Percentiles rank a stretch among this genome's conserved stretches.
Evolutionary conservation across 352 stramenopile genomes (phyloP).

Genomic region (Pythium brachiatum): DNA sequence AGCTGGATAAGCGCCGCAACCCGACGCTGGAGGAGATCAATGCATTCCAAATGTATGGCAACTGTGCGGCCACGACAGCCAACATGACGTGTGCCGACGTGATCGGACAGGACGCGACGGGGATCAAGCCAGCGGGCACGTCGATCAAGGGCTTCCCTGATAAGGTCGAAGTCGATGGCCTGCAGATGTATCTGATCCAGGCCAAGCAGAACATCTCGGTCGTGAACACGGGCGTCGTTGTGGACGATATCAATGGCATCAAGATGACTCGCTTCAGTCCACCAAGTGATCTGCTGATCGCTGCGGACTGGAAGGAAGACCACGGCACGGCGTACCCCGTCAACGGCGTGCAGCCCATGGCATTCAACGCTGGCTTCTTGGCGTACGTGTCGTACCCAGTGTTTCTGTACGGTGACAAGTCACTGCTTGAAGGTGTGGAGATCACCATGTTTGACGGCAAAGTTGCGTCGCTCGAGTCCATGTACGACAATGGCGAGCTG

Average conservation of each 20-base stretch:
- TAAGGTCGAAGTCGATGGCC: conserved; percentile 28
- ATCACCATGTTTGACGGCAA: conserved; percentile 56
- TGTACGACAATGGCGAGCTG: conserved; percentile 47
- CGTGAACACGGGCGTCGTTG: conserved; percentile 33
- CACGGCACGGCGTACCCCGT: conserved; percentile 53
- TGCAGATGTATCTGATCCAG: conserved; percentile 47
- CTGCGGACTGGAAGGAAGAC: conserved; percentile 27
- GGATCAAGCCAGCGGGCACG: conserved; percentile 38
- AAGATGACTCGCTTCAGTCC: conserved; percentile 53
- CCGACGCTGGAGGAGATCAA: conserved; percentile 59
- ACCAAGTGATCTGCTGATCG: conserved; percentile 36
- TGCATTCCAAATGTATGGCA: conserved; percentile 49
- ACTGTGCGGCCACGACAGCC: conserved; percentile 40
- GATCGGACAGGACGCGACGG: conserved; percentile 41
- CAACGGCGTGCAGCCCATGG: conserved; percentile 61
- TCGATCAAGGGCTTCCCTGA: conserved; percentile 47
- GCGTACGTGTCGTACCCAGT: conserved; percentile 69
- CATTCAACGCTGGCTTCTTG: conserved; percentile 65
- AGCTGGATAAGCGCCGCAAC: conserved; percentile 51
- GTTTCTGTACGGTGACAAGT: conserved; percentile 59
- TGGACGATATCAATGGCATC: conserved; percentile 42
- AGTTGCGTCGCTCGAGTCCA: conserved; percentile 26
- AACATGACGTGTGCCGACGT: conserved; percentile 64
- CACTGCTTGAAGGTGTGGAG: conserved; percentile 39
- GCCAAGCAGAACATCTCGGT: conserved; percentile 55